Percentiles rank a stretch among this genome's conserved stretches.
These are phyloP conservation scores for Irpex lacteus DNA, from an alignment of 1,284 basidiomycete genomes.

Conservation along the genomic window DNA sequence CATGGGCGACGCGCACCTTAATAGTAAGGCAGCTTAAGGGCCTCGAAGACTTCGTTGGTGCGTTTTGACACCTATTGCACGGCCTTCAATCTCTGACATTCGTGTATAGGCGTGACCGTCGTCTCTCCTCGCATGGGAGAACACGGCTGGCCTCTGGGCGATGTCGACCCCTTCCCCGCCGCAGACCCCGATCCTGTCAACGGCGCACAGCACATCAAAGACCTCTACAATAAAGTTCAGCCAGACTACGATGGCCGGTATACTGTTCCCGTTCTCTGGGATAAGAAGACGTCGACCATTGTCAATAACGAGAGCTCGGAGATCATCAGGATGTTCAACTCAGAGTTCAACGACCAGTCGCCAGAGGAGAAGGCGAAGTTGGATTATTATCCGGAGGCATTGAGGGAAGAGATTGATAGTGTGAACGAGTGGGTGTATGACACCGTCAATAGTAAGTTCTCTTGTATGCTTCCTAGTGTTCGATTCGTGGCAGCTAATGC, in stretches of 20 bases:
- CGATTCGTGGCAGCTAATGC: background rate
- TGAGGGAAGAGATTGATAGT: conserved; percentile 79
- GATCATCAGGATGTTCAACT: conserved; percentile 92
- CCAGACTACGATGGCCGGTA: conserved; percentile 72
- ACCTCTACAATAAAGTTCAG: conserved; percentile 82
- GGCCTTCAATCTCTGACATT: background rate
- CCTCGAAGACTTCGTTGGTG: conserved; percentile 81
- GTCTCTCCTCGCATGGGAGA: conserved; percentile 86
- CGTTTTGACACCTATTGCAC: conserved; percentile 22
- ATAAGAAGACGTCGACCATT: conserved; percentile 85
- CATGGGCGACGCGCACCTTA: conserved; percentile 92
- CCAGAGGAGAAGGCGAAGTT: conserved; percentile 62
- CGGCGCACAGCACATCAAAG: conserved; percentile 71
- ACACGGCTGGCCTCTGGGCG: conserved; percentile 87
- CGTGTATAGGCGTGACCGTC: conserved; percentile 62
- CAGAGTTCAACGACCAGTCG: conserved; percentile 74
- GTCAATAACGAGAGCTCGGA: conserved; percentile 96
- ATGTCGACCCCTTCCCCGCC: conserved; percentile 64
- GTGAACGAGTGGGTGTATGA: conserved; percentile 89
- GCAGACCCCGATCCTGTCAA: conserved; percentile 75
- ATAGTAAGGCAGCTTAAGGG: conserved; percentile 92
- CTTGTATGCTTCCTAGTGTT: conserved; percentile 61
- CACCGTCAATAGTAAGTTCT: conserved; percentile 76
- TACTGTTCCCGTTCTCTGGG: conserved; percentile 94
- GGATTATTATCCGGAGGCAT: conserved; percentile 76